A percentile compares a stretch with the other conserved stretches of the same genome.
Evolutionary conservation across 208 protist species (phyloP).

Genomic region (Trichomonas gallinae): DNA sequence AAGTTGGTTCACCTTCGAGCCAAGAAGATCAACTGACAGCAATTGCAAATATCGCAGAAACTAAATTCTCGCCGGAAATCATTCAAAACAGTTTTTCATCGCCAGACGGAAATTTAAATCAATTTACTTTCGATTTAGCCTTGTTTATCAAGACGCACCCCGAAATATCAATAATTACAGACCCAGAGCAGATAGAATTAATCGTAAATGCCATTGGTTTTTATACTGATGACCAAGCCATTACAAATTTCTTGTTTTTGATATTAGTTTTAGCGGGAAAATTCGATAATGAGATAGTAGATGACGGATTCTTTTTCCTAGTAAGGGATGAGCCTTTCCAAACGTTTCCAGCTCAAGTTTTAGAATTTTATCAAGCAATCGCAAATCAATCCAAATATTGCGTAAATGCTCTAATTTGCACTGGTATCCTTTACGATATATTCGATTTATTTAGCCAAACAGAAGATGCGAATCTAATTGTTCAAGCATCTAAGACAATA

Average conservation of each 20-base stretch:
- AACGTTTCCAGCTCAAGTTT: neutral
- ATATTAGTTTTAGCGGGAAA: neutral
- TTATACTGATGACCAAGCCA: neutral
- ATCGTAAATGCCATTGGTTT: neutral
- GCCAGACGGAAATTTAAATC: neutral
- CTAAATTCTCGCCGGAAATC: neutral
- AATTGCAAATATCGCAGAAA: neutral
- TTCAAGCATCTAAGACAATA: neutral
- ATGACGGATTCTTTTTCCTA: neutral
- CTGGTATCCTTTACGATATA: neutral
- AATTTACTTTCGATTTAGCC: neutral
- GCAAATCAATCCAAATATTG: neutral
- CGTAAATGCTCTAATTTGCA: neutral
- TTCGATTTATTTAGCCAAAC: neutral
- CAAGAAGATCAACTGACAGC: neutral
- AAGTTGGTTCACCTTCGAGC: neutral
- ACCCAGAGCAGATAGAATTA: neutral
- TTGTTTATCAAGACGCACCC: neutral
- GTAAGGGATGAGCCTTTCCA: neutral
- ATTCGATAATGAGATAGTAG: neutral
- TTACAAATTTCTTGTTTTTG: neutral
- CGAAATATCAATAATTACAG: neutral
- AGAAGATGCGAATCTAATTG: neutral
- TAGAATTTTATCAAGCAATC: neutral
- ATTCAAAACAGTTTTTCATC: neutral